Conservation (phyloP, 768 basidiomycete species). For the Mycena crocata region DNA sequence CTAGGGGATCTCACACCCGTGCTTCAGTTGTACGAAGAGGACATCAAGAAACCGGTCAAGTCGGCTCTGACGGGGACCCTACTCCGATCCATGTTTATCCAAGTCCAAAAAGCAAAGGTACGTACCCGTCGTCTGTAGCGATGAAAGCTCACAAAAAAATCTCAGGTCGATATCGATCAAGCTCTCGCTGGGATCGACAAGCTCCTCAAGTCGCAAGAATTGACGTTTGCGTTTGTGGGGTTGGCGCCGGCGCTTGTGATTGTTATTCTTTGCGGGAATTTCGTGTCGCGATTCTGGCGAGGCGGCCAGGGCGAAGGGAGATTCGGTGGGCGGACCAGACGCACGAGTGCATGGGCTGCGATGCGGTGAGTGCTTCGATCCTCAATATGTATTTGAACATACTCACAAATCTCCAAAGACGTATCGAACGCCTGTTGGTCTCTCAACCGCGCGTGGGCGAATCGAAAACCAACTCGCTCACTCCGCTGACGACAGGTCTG, state of each 20-base stretch:
- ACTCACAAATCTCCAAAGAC: slow-evolving; percentile 46
- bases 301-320: slow-evolving; percentile 60
- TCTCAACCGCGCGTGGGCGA: slow-evolving; percentile 50
- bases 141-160: background rate
- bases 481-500: slow-evolving; percentile 77
- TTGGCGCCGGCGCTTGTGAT: slow-evolving; percentile 90
- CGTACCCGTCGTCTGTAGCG: background rate
- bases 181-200: slow-evolving; percentile 88
- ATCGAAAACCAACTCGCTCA: slow-evolving; percentile 43
- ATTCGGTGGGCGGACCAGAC: slow-evolving; percentile 68
- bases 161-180: slow-evolving; percentile 23
- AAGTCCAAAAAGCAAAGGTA: slow-evolving; percentile 94
- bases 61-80: slow-evolving; percentile 86
- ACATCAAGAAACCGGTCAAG: slow-evolving; percentile 88
- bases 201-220: slow-evolving; percentile 91
- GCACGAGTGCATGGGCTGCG: slow-evolving; percentile 73
- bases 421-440: slow-evolving; percentile 77
- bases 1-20: slow-evolving; percentile 90
- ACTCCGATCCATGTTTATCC: slow-evolving; percentile 87
- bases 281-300: slow-evolving; percentile 60
- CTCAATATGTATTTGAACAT: background rate
- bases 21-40: slow-evolving; percentile 89
- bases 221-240: slow-evolving; percentile 97
- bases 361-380: slow-evolving; percentile 71
- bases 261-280: slow-evolving; percentile 74